Evolutionary conservation across 805 yeast genomes (phyloP), one percentile per base, ranked within the genome.

Genomic region (Pichia gijzeniarum): DNA sequence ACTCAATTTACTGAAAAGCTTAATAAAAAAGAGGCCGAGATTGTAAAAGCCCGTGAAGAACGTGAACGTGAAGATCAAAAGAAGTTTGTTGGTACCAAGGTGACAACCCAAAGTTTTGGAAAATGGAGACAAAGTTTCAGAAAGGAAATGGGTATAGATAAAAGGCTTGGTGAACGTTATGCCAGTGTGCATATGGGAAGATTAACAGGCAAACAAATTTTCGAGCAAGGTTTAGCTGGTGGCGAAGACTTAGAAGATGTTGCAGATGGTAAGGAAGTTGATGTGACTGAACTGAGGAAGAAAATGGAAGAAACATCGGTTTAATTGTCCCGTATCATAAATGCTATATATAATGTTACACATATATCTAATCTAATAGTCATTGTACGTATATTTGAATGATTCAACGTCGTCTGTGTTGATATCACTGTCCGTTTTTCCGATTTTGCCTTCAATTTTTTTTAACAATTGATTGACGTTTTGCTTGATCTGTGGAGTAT

Each of bases 61-160:
- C 79, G 78, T 51, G 98, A 93, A 61, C 73, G 71, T 55, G 82
- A 82, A 62, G 96, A 89, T 60, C 95, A 88, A 61, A 82, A 82
- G 62, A 93, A 93, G 64, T 91, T 91, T 65, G 71, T 73, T 35
- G 99, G 99, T 31, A 93, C 98, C 1, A 77, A 84, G 44, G 96
- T 91, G 5, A 91, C 97, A 1, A 66, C 63, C 14, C 95, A 85
- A 53, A 71, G 82, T n/a, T 91, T 77, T 61, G 59, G 61, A 2
- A 71, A 62, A 38, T 91, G 99, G 99, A 72, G 95, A 58, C 45
- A 47, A 3, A 69, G 65, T 43, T 90, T 93, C 64, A 73, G 95
- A 47, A 67, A 70, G 47, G 96, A 86, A 56, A 65, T 81, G 76
- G 78, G 80, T n/a, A 67, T 78, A 51, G 91, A 85, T 54, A 74